Evolutionary conservation across 163 green algal species (phyloP).

Genomic region (Chlorella variabilis): DNA sequence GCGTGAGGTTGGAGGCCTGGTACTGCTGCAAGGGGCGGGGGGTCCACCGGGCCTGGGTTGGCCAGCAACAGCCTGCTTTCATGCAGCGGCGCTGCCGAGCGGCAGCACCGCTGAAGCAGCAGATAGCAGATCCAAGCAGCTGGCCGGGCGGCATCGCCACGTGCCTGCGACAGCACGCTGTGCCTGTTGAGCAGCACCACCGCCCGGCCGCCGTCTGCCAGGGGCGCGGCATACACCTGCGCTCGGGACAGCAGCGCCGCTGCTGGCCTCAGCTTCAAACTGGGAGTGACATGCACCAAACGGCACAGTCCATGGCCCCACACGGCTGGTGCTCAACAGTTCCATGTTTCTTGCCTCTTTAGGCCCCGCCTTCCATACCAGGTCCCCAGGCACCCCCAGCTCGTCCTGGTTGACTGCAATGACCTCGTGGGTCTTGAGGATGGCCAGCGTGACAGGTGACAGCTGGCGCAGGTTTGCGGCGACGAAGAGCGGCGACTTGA

Average conservation of each 20-base stretch:
- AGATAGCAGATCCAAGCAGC: too few species aligned
- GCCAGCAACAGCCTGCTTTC: too few species aligned
- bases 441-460: constrained; percentile 41
- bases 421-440: constrained; percentile 71
- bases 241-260: not conserved
- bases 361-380: constrained; percentile 67
- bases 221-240: constrained; percentile 64
- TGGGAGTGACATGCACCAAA: not conserved
- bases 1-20: constrained; percentile 23
- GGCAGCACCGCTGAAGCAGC: not conserved
- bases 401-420: constrained; percentile 80
- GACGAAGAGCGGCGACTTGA: constrained; percentile 82
- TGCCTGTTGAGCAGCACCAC: constrained; percentile 71
- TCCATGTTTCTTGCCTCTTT: constrained; percentile 27
- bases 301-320: not conserved
- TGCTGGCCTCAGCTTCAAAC: not conserved
- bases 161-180: constrained; percentile 32
- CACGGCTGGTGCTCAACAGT: too few species aligned
- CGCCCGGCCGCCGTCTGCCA: constrained; percentile 55
- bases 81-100: constrained; percentile 17
- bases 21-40: too few species aligned
- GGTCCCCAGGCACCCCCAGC: constrained; percentile 71
- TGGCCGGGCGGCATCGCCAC: constrained; percentile 40
- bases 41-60: too few species aligned
- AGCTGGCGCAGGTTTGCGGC: constrained; percentile 66